phyloP scores from a whole-genome alignment of 2,329 filamentous ascomycete genomes.

The Pyrenophora seminiperda region DNA sequence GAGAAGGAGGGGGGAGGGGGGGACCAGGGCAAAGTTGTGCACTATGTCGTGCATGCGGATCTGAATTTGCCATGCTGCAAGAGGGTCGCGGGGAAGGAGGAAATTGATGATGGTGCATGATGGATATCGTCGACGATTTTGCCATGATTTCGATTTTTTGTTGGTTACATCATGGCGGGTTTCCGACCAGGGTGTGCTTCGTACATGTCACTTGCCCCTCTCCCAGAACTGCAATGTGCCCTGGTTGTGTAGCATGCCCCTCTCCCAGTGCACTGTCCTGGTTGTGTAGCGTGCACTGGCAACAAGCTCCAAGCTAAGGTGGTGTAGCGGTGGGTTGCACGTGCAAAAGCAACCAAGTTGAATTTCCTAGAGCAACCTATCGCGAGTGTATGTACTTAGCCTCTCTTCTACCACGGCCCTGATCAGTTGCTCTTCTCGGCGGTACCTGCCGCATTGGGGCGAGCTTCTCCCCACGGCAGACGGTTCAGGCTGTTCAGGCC shows the following conservation, averaged over 20 bases:
- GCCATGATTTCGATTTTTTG: constrained; percentile 17
- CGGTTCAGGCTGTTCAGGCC: neutral
- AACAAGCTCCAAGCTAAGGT: too few relatives aligned
- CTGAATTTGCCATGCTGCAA: constrained; percentile 35
- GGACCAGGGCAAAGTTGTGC: constrained; percentile 32
- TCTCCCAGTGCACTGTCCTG: neutral
- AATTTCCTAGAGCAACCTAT: neutral
- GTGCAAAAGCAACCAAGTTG: constrained; percentile 24
- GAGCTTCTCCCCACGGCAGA: constrained; percentile 3
- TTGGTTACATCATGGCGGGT: constrained; percentile 34
- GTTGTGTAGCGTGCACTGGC: constrained; percentile 20
- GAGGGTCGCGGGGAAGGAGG: constrained; percentile 12
- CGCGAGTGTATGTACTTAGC: too few relatives aligned
- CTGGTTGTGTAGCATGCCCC: constrained; percentile 18
- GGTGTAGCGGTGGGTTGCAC: constrained; percentile 18
- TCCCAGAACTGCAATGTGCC: neutral
- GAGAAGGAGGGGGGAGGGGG: constrained; percentile 42
- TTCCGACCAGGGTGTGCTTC: constrained; percentile 16
- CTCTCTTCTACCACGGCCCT: too few relatives aligned
- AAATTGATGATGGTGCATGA: constrained; percentile 10
- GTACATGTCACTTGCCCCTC: too few relatives aligned
- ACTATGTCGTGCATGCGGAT: constrained; percentile 19
- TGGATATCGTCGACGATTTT: constrained; percentile 36
- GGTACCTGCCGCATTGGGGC: constrained; percentile 22
- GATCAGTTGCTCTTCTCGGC: neutral